Percentiles rank a stretch among this genome's conserved stretches.
phyloP scores from a whole-genome alignment of 371 early-diverging fungal species.

The Mucor indicus region DNA sequence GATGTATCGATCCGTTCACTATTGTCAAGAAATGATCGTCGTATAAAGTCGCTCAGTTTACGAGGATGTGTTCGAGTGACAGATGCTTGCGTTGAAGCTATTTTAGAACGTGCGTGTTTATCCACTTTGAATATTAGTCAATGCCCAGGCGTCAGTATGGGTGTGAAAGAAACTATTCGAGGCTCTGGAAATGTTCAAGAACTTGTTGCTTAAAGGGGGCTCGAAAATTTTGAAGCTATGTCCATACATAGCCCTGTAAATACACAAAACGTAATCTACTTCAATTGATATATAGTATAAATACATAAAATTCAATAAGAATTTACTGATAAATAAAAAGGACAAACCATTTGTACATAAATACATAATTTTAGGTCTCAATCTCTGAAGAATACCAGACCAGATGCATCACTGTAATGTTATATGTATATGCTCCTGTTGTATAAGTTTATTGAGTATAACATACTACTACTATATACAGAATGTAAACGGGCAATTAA shows the following conservation, averaged over 20 bases:
- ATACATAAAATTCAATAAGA: too few species aligned
- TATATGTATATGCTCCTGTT: too few species aligned
- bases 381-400: too few species aligned
- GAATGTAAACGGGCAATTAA: not conserved
- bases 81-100: constrained; percentile 43
- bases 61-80: constrained; percentile 70
- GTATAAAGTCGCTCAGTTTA: constrained; percentile 10
- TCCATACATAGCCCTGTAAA: too few species aligned
- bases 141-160: constrained; percentile 23
- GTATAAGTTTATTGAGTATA: too few species aligned
- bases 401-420: too few species aligned
- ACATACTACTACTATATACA: not conserved
- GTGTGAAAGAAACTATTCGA: constrained; percentile 12
- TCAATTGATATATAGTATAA: too few species aligned
- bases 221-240: too few species aligned
- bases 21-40: constrained; percentile 4
- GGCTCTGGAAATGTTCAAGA: constrained; percentile 11
- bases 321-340: too few species aligned
- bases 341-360: too few species aligned
- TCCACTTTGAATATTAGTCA: constrained; percentile 28
- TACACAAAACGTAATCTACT: too few species aligned
- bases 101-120: constrained; percentile 14
- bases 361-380: too few species aligned
- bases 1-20: constrained; percentile 56
- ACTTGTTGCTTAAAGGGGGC: constrained; percentile 9